Conservation (phyloP, 2,329 filamentous ascomycete species). For the Aspergillus sp. region DNA sequence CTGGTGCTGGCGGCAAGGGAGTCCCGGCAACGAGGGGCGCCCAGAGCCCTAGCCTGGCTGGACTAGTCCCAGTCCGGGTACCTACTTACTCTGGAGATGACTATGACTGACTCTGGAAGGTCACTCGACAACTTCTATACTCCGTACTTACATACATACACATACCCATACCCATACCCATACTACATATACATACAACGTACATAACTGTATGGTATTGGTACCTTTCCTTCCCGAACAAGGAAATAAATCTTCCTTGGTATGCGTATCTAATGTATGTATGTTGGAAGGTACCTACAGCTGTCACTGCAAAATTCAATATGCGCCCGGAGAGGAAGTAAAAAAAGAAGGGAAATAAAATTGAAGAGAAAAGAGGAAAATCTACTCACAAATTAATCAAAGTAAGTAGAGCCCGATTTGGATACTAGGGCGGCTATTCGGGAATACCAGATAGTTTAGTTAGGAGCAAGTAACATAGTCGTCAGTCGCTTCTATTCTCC, state of each 20-base stretch:
- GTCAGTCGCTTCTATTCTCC: too few relatives aligned
- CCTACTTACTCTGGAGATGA: slow-evolving; percentile 5
- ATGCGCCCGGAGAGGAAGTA: background rate
- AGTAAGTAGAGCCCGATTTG: too few relatives aligned
- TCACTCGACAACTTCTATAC: background rate
- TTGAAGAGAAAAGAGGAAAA: too few relatives aligned
- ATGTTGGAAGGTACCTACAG: slow-evolving; percentile 6
- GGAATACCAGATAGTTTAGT: too few relatives aligned
- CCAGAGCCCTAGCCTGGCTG: slow-evolving; percentile 10
- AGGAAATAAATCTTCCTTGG: background rate
- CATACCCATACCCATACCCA: background rate
- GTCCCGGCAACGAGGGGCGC: slow-evolving; percentile 37
- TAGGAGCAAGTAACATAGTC: too few relatives aligned
- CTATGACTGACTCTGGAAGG: background rate
- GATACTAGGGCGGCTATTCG: too few relatives aligned
- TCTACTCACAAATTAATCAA: too few relatives aligned
- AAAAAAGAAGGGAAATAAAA: background rate
- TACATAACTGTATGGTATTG: background rate
- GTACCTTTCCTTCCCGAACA: background rate
- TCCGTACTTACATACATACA: slow-evolving; percentile 1
- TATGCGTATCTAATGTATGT: background rate
- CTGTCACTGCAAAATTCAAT: background rate
- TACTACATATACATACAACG: background rate
- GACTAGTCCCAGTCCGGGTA: slow-evolving; percentile 14
- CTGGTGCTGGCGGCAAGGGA: slow-evolving; percentile 39